Conservation (phyloP, 129 eudicot genomes). For the Pittosporum tobira region DNA sequence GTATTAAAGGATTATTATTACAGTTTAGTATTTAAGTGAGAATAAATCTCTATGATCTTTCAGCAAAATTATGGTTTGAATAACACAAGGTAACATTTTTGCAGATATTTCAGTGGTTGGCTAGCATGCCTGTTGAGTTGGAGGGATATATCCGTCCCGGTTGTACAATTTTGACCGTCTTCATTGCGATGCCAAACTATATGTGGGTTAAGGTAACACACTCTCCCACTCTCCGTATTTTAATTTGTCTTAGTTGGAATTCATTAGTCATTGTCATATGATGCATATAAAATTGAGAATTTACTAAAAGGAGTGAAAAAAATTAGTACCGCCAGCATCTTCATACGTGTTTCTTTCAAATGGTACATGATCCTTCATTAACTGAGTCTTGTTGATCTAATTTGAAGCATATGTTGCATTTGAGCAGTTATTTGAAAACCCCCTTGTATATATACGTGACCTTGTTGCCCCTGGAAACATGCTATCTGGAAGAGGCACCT, state of each 20-base stretch:
- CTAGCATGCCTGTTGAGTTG: conserved; percentile 96
- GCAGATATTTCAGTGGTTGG: conserved; percentile 94
- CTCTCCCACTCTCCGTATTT: not conserved
- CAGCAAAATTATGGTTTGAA: conserved; percentile 15
- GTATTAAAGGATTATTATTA: conserved; percentile 48
- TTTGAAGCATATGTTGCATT: conserved; percentile 10
- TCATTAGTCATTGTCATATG: too few species aligned
- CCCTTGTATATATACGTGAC: conserved; percentile 41
- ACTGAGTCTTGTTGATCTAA: conserved; percentile 9
- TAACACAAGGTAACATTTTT: conserved; percentile 22
- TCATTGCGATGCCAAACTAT: conserved; percentile 71
- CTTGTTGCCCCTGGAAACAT: conserved; percentile 62
- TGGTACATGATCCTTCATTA: not conserved
- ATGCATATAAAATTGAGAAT: too few species aligned
- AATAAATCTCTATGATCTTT: conserved; percentile 12
- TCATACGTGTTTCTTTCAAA: not conserved
- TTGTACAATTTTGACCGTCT: conserved; percentile 81
- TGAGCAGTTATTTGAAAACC: conserved; percentile 66
- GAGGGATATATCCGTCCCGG: conserved; percentile 99
- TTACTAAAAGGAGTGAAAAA: too few species aligned
- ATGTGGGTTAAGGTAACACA: conserved; percentile 77
- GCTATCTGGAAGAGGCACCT: conserved; percentile 69
- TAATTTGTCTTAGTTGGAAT: too few species aligned
- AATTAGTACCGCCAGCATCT: not conserved
- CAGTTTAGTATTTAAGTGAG: conserved; percentile 38